A percentile compares a stretch with the other conserved stretches of the same genome.
Evolutionary conservation across 2,329 filamentous ascomycete genomes (phyloP).

Genomic region (Talaromyces pinophilus): DNA sequence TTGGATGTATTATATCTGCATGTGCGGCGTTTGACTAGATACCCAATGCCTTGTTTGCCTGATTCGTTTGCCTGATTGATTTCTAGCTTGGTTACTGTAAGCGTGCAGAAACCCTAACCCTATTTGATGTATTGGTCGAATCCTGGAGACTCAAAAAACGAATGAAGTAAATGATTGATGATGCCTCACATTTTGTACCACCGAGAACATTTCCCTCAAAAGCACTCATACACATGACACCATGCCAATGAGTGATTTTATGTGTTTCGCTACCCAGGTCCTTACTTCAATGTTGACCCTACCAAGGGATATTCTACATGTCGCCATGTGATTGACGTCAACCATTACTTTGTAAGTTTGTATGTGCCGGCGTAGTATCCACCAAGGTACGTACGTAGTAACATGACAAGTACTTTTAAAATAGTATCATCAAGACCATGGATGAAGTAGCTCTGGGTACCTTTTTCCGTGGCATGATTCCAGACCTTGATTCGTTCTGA

Average conservation of each 20-base stretch:
- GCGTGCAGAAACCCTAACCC: conserved; percentile 4
- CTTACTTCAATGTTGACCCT: not conserved
- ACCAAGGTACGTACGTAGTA: not conserved
- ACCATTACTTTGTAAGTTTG: conserved; percentile 1
- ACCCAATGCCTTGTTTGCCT: not conserved
- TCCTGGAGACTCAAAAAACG: not conserved
- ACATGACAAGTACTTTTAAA: conserved; percentile 8
- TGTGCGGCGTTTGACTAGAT: conserved; percentile 15
- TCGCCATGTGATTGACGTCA: conserved; percentile 15
- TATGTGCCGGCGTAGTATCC: not conserved
- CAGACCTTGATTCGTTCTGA: not conserved
- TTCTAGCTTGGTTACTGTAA: not conserved
- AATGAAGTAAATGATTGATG: not conserved
- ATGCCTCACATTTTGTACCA: conserved; percentile 15
- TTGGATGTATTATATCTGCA: conserved; percentile 1
- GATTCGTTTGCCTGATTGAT: not conserved
- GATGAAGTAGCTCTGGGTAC: not conserved
- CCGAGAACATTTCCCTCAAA: conserved; percentile 1
- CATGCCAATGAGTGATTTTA: conserved; percentile 4
- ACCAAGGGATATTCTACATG: not conserved
- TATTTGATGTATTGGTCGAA: not conserved
- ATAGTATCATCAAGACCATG: not conserved
- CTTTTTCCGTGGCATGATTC: not conserved
- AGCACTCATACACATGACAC: not conserved
- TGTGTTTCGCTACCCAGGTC: not conserved